Evolutionary conservation across 495 filamentous ascomycete species (phyloP), one percentile per base, ranked within the genome.

Genomic region (Friedmanniomyces endolithicus): DNA sequence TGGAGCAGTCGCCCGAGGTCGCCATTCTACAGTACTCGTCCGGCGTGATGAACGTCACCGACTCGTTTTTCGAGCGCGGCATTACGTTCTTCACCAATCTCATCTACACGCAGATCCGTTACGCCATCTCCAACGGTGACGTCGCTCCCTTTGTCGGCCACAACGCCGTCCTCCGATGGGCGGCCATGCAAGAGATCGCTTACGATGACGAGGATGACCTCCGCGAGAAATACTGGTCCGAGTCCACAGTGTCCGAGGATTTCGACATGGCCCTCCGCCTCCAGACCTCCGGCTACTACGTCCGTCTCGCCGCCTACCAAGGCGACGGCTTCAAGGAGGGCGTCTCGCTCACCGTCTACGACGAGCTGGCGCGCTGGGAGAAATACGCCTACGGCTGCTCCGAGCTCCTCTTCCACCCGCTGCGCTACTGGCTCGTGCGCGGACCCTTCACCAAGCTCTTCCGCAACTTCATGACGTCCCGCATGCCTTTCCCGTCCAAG

Each of bases 361-460:
- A 90, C 66, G 86, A 90, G 64, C 71, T 90, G 23, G 81, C 83
- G 3, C 82, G 86, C 29, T 89, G 85, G 85, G 85, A 89, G 62
- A 89, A 89, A 67, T 89, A 89, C 67, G 86, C 86, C 4, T 90
- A 89, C 64, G 86, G 86, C n/a, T 90, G 86, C 66, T 87, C 84
- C 71, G 86, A 90, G 65, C 70, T 90, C 44, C 74, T 90, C 57
- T 90, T 90, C 75, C 72, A 88, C 62, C 86, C 86, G 0, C 67
- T 90, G 16, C 63, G 62, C 19, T 70, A 73, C 59, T 85, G 81
- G 81, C 49, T 70, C 31, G 66, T 60, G 0, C 64, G 67, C 16
- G 80, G 81, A 1, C 85, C 84, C 16, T 88, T 89, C 70, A 90
- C 86, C 0, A 78, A 76, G 11, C 73, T 90, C 19, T 90, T 90